These are phyloP conservation scores for Crinitomyces ghanaensis DNA, from an alignment of 805 yeast species.

Conservation along the genomic window DNA sequence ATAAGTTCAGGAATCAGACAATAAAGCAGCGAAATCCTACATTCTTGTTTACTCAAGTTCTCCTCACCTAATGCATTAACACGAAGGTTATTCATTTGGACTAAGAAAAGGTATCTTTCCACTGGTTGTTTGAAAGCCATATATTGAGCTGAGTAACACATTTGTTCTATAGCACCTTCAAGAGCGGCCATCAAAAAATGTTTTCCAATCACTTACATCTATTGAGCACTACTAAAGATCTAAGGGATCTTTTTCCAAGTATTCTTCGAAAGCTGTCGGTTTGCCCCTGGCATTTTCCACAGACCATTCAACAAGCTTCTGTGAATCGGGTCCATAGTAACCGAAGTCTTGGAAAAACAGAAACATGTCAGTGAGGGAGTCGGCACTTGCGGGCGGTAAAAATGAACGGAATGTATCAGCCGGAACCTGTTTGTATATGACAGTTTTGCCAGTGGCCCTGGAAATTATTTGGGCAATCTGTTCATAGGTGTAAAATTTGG, in stretches of 20 bases:
- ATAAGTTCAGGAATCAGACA: too few relatives aligned
- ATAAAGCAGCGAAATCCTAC: too few relatives aligned
- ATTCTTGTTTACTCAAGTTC: too few relatives aligned
- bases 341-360: constrained; percentile 5
- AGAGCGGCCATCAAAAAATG: too few relatives aligned
- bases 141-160: too few relatives aligned
- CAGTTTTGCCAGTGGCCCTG: constrained; percentile 4
- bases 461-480: neutral
- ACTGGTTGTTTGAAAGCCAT: too few relatives aligned
- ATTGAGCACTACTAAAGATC: neutral
- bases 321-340: constrained; percentile 5
- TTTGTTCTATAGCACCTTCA: too few relatives aligned
- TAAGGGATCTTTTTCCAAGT: neutral
- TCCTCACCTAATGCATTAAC: too few relatives aligned
- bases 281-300: neutral
- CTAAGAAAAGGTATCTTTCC: too few relatives aligned
- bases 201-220: too few relatives aligned
- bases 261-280: neutral
- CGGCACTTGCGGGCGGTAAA: constrained; percentile 3
- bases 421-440: constrained; percentile 5
- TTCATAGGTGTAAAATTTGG: neutral
- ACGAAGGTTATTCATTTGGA: too few relatives aligned
- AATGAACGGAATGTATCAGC: neutral
- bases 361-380: constrained; percentile 3
- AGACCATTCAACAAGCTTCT: constrained; percentile 3